Conservation (phyloP, 106 monocot species). For the Dendrobium officinale region DNA sequence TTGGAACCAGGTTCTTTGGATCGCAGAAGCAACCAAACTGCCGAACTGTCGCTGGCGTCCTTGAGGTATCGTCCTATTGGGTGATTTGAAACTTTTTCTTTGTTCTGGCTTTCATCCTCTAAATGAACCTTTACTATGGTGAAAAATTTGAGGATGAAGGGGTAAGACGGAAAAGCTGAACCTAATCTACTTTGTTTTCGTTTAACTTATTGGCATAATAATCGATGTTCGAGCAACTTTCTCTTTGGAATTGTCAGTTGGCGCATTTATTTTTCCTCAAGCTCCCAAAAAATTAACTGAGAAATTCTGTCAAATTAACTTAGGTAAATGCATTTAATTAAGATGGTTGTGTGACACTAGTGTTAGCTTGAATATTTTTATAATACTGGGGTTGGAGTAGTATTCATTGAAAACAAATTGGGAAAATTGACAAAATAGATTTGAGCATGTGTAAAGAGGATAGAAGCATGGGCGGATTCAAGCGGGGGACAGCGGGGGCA, state of each 20-base stretch:
- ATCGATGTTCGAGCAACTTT: not conserved
- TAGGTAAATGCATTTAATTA: too few species aligned
- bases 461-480: too few species aligned
- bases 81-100: not conserved
- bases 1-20: conserved; percentile 82
- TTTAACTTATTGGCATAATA: not conserved
- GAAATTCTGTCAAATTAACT: not conserved
- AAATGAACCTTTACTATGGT: not conserved
- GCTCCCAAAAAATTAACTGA: not conserved
- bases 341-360: too few species aligned
- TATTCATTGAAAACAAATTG: too few species aligned
- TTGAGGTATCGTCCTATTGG: conserved; percentile 42
- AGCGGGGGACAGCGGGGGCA: too few species aligned
- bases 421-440: too few species aligned
- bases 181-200: not conserved
- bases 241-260: not conserved
- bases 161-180: not conserved
- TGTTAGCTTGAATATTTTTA: too few species aligned
- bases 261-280: not conserved
- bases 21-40: conserved; percentile 55
- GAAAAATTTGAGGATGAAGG: not conserved
- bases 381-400: too few species aligned
- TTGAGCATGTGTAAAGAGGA: too few species aligned
- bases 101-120: too few species aligned
- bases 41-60: conserved; percentile 53